These are phyloP conservation scores for Knoxia roxburghii DNA, from an alignment of 257 asterid genomes.

Conservation along the genomic window DNA sequence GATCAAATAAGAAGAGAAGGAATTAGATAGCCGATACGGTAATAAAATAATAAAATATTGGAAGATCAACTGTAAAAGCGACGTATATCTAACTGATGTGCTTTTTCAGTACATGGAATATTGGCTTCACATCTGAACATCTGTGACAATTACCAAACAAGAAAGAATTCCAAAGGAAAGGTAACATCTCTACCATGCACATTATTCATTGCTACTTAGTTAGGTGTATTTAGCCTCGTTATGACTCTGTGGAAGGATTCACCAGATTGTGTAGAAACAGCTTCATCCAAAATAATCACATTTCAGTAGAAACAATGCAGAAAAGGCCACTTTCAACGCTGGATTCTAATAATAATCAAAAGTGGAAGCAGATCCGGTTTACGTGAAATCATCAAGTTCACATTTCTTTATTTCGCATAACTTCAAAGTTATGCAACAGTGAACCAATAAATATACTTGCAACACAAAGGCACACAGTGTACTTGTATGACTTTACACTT, in stretches of 20 bases:
- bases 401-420: not conserved
- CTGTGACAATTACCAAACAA: not conserved
- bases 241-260: too few relatives aligned
- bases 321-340: not conserved
- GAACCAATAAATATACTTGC: not conserved
- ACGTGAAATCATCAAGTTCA: not conserved
- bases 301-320: not conserved
- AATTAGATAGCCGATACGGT: not conserved
- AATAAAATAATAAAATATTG: not conserved
- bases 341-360: not conserved
- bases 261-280: too few relatives aligned
- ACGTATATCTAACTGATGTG: not conserved
- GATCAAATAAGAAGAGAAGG: not conserved
- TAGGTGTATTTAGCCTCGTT: too few relatives aligned
- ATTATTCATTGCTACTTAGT: too few relatives aligned
- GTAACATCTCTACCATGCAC: not conserved
- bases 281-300: not conserved
- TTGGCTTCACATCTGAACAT: not conserved
- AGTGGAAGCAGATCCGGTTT: not conserved
- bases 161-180: not conserved
- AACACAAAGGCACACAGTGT: not conserved
- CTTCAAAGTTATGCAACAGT: not conserved
- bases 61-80: not conserved
- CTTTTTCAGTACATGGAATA: not conserved
- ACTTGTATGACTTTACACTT: not conserved